These are phyloP conservation scores for Meripilus lineatus DNA, from an alignment of 1,284 basidiomycete genomes.

Conservation along the genomic window DNA sequence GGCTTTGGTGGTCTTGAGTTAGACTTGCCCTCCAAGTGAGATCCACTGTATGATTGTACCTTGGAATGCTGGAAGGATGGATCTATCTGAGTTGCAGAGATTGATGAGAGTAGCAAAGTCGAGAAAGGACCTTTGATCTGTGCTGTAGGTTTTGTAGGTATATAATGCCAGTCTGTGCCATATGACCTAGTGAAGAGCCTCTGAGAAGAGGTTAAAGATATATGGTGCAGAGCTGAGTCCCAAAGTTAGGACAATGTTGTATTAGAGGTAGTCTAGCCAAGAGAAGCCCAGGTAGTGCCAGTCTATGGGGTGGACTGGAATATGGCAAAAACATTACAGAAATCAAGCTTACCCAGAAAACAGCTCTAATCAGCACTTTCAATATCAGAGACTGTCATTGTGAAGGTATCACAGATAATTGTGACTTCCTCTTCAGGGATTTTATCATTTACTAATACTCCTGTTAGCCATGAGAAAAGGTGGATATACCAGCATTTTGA, in stretches of 20 bases:
- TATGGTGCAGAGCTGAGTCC: slow-evolving; percentile 24
- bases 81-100: slow-evolving; percentile 11
- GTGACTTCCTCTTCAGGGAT: slow-evolving; percentile 28
- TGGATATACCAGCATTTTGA: slow-evolving; percentile 28
- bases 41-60: slow-evolving; percentile 27
- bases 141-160: slow-evolving; percentile 23
- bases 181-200: slow-evolving; percentile 33
- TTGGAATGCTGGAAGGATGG: slow-evolving; percentile 25
- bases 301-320: slow-evolving; percentile 28
- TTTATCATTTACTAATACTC: slow-evolving; percentile 32
- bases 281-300: slow-evolving; percentile 31
- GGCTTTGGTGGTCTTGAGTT: slow-evolving; percentile 27
- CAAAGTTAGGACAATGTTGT: slow-evolving; percentile 25
- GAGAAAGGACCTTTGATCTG: slow-evolving; percentile 26
- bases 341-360: slow-evolving; percentile 34
- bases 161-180: slow-evolving; percentile 27
- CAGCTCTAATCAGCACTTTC: slow-evolving; percentile 23
- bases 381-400: slow-evolving; percentile 8
- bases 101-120: slow-evolving; percentile 22
- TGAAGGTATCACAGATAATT: slow-evolving; percentile 25
- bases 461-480: slow-evolving; percentile 33
- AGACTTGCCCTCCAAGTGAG: too few species aligned
- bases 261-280: slow-evolving; percentile 27
- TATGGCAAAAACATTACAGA: slow-evolving; percentile 33
- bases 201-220: slow-evolving; percentile 36